Conservation (phyloP, 2,329 filamentous ascomycete genomes). For the Coniella lustricola region DNA sequence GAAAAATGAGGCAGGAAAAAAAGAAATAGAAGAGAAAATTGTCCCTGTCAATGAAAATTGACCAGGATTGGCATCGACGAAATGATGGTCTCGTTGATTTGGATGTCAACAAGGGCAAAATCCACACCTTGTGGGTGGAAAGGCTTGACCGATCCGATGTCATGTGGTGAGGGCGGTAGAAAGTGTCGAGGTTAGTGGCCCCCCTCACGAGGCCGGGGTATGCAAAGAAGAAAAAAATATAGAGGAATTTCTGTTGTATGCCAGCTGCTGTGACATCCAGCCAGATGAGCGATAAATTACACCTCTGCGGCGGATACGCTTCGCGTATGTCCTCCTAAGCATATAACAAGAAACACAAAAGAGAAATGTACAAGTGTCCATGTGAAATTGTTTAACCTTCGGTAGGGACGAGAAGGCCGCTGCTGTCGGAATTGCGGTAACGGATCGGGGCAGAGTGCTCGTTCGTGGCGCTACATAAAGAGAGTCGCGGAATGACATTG, state of each 20-base stretch:
- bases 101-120: not conserved
- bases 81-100: not conserved
- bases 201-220: constrained; percentile 3
- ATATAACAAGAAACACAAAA: constrained; percentile 17
- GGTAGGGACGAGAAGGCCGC: constrained; percentile 12
- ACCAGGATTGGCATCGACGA: too few species aligned
- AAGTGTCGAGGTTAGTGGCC: not conserved
- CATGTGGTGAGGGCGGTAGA: not conserved
- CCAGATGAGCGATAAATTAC: constrained; percentile 15
- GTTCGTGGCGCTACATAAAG: constrained; percentile 15
- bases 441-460: constrained; percentile 11
- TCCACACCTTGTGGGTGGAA: not conserved
- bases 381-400: constrained; percentile 12
- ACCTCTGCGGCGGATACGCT: constrained; percentile 10
- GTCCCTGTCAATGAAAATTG: too few species aligned
- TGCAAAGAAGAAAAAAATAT: constrained; percentile 14
- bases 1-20: not conserved
- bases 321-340: constrained; percentile 15
- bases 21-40: too few species aligned
- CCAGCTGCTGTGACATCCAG: constrained; percentile 10
- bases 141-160: not conserved
- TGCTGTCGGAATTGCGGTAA: constrained; percentile 8
- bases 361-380: constrained; percentile 6
- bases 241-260: constrained; percentile 12
- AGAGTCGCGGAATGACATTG: constrained; percentile 31